Conservation (phyloP, 768 basidiomycete species). For the Mycena albidolilacea region DNA sequence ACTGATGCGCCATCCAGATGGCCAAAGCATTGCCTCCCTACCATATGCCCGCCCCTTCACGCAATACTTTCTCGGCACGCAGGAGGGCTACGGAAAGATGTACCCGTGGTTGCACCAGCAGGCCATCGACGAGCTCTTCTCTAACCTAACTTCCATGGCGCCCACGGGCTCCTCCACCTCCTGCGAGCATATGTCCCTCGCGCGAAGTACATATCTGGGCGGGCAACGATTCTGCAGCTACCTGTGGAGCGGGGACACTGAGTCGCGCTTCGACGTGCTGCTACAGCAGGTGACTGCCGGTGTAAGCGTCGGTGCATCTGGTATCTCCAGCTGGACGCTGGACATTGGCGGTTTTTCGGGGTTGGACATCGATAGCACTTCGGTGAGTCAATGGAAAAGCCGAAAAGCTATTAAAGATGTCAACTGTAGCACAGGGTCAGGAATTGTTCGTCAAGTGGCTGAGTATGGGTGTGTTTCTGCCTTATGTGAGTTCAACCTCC, state of each 20-base stretch:
- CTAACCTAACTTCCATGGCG: constrained; percentile 48
- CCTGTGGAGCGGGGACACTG: constrained; percentile 55
- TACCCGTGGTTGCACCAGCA: constrained; percentile 57
- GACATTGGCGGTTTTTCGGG: constrained; percentile 56
- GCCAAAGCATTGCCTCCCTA: constrained; percentile 48
- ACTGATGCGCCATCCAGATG: constrained; percentile 41
- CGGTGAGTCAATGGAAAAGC: constrained; percentile 30
- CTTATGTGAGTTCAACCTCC: constrained; percentile 47
- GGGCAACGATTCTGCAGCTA: constrained; percentile 57
- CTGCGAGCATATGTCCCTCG: constrained; percentile 53
- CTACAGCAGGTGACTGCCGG: constrained; percentile 54
- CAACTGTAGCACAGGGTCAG: constrained; percentile 42
- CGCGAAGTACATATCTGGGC: constrained; percentile 54
- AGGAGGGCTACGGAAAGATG: constrained; percentile 54
- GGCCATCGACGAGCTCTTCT: constrained; percentile 53
- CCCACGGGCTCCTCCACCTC: constrained; percentile 37
- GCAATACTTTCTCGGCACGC: constrained; percentile 54
- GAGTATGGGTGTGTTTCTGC: constrained; percentile 54
- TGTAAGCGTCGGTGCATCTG: constrained; percentile 52
- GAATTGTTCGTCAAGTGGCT: constrained; percentile 55
- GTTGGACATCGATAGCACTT: constrained; percentile 48
- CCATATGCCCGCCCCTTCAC: constrained; percentile 53
- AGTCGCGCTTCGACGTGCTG: constrained; percentile 51
- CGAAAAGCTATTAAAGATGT: not conserved
- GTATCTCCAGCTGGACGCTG: constrained; percentile 55